Percentiles rank a stretch among this genome's conserved stretches.
Evolutionary conservation across 345 rosid species (phyloP).

Genomic region (Moringa oleifera): DNA sequence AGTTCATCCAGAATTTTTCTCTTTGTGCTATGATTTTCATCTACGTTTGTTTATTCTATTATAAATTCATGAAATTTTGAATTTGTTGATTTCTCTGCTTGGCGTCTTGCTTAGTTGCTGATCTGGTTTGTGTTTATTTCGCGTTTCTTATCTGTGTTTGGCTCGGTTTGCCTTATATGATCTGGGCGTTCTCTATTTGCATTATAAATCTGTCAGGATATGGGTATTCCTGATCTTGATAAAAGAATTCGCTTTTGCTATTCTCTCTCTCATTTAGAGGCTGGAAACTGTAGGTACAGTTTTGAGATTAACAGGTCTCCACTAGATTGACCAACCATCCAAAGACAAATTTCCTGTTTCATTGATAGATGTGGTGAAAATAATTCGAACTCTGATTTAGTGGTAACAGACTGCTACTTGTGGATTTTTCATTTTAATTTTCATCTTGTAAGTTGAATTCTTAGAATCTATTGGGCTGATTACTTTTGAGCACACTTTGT

Average conservation of each 20-base stretch:
- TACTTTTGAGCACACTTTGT: too few relatives aligned
- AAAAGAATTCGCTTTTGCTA: background rate
- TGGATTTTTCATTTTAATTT: background rate
- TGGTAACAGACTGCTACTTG: background rate
- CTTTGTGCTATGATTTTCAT: constrained; percentile 8
- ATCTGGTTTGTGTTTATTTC: constrained; percentile 22
- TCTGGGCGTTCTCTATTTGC: background rate
- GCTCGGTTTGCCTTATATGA: constrained; percentile 16
- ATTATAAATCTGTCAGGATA: background rate
- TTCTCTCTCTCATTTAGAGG: background rate
- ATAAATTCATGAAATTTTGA: constrained; percentile 11
- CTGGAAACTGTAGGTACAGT: background rate
- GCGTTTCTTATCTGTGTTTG: constrained; percentile 20
- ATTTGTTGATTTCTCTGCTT: background rate
- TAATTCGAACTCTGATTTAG: background rate
- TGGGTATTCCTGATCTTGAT: constrained; percentile 1
- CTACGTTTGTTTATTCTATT: constrained; percentile 13
- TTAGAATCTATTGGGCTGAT: background rate
- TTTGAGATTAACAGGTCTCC: background rate
- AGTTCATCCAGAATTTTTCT: constrained; percentile 27
- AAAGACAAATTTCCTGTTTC: background rate
- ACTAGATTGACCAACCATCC: background rate
- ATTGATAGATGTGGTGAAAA: background rate
- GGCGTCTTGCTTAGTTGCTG: constrained; percentile 15
- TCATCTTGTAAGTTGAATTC: background rate